These are phyloP conservation scores for Penicillium paxilli DNA, from an alignment of 495 filamentous ascomycete species.

Conservation along the genomic window DNA sequence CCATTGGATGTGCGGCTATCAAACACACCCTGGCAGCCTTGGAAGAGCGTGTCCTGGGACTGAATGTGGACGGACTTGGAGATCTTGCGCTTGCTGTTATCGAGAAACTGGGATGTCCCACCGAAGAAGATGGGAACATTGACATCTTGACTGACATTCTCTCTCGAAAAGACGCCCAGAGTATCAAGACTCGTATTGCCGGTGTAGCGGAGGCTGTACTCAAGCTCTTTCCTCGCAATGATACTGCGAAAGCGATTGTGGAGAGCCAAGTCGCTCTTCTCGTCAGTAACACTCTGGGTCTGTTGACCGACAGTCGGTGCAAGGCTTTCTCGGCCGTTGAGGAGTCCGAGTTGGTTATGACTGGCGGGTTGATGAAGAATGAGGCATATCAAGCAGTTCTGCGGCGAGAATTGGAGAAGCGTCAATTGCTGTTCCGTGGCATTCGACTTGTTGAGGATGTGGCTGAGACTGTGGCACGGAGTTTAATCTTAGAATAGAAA, in stretches of 20 bases:
- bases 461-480: conserved; percentile 5
- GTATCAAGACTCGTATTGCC: conserved; percentile 25
- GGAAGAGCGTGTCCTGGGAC: conserved; percentile 17
- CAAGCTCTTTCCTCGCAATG: not conserved
- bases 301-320: conserved; percentile 17
- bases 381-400: conserved; percentile 15
- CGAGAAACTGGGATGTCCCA: conserved; percentile 8
- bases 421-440: conserved; percentile 6
- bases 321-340: conserved; percentile 12
- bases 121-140: not conserved
- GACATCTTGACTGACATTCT: conserved; percentile 27
- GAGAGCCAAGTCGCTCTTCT: conserved; percentile 13
- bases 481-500: not conserved
- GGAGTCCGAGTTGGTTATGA: conserved; percentile 20
- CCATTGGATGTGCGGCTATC: conserved; percentile 32
- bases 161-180: conserved; percentile 1
- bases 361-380: conserved; percentile 29
- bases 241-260: conserved; percentile 20
- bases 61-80: conserved; percentile 1
- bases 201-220: conserved; percentile 22
- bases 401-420: conserved; percentile 2
- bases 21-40: conserved; percentile 24
- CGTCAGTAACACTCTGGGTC: conserved; percentile 18
- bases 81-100: conserved; percentile 17
- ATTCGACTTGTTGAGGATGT: conserved; percentile 17